Evolutionary conservation across 2,329 filamentous ascomycete genomes (phyloP).

Genomic region (Xylariaceae sp.): DNA sequence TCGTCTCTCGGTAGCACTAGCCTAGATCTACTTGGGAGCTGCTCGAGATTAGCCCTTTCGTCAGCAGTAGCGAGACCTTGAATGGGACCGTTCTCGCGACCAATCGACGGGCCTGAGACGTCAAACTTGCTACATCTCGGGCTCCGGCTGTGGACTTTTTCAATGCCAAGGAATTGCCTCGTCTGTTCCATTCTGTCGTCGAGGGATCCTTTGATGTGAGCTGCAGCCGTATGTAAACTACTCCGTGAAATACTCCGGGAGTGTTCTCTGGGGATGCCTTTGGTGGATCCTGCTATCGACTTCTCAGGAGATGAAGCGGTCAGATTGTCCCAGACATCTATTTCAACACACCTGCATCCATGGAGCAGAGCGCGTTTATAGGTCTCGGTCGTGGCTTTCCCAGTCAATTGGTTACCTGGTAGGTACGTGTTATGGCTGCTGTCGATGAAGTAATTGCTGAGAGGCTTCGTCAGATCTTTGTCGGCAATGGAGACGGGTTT

Average conservation of each 20-base stretch:
- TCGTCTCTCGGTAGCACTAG: constrained; percentile 58
- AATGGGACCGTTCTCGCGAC: constrained; percentile 21
- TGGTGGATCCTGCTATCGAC: constrained; percentile 43
- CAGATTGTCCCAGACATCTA: constrained; percentile 90
- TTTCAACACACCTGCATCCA: constrained; percentile 90
- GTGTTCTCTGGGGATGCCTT: constrained; percentile 51
- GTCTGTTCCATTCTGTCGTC: constrained; percentile 46
- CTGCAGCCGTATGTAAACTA: constrained; percentile 54
- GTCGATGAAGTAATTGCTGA: constrained; percentile 92
- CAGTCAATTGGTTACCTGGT: constrained; percentile 83
- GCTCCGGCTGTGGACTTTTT: constrained; percentile 40
- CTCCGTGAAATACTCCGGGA: constrained; percentile 55
- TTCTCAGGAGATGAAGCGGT: constrained; percentile 42
- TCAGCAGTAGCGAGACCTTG: constrained; percentile 24
- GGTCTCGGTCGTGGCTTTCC: constrained; percentile 76
- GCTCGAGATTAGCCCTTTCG: constrained; percentile 27
- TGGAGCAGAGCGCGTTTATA: constrained; percentile 75
- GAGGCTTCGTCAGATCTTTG: constrained; percentile 69
- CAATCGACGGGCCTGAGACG: constrained; percentile 22
- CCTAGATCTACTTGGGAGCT: constrained; percentile 33
- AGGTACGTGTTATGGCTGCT: constrained; percentile 96
- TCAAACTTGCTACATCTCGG: constrained; percentile 39
- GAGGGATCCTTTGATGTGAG: constrained; percentile 46
- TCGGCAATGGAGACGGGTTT: constrained; percentile 49
- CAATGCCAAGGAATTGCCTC: constrained; percentile 40